A percentile compares a stretch with the other conserved stretches of the same genome.
Evolutionary conservation across 1,284 basidiomycete genomes (phyloP).

Genomic region (Apiotrichum brassicae): DNA sequence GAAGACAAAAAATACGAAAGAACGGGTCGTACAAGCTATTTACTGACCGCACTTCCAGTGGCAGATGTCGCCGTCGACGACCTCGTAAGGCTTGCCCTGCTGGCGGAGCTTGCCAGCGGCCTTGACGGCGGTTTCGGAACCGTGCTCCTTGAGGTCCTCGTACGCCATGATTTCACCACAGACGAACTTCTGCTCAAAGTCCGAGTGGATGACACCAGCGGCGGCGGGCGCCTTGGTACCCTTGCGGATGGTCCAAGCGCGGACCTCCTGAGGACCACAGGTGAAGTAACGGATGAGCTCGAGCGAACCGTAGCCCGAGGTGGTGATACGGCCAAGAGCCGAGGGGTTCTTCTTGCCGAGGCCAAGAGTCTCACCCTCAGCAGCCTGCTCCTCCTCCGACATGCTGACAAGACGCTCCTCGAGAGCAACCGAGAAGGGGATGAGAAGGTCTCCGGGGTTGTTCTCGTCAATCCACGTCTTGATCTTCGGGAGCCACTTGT

Average conservation of each 20-base stretch:
- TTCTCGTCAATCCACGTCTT: conserved; percentile 97
- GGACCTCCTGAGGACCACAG: conserved; percentile 91
- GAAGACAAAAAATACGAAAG: no score
- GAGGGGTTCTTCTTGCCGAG: conserved; percentile 49
- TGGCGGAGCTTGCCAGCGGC: conserved; percentile 92
- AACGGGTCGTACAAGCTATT: no score
- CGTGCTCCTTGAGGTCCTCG: conserved; percentile 85
- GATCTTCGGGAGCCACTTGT: conserved; percentile 99
- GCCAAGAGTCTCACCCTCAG: conserved; percentile 59
- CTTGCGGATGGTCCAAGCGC: conserved; percentile 94
- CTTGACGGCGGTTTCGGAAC: conserved; percentile 84
- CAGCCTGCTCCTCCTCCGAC: conserved; percentile 61
- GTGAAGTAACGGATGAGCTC: conserved; percentile 97
- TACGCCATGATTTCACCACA: conserved; percentile 98
- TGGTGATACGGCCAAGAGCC: conserved; percentile 83
- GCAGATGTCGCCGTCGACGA: conserved; percentile 49
- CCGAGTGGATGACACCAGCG: conserved; percentile 87
- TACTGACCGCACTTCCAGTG: conserved; percentile 42
- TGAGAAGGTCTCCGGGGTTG: conserved; percentile 92
- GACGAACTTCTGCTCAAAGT: conserved; percentile 84
- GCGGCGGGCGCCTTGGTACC: conserved; percentile 95
- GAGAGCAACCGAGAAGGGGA: conserved; percentile 94
- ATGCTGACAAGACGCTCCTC: conserved; percentile 81
- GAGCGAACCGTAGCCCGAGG: conserved; percentile 77
- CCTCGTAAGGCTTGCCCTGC: conserved; percentile 80